Evolutionary conservation across 2,329 filamentous ascomycete species (phyloP).

Genomic region (Verticillium dahliae): DNA sequence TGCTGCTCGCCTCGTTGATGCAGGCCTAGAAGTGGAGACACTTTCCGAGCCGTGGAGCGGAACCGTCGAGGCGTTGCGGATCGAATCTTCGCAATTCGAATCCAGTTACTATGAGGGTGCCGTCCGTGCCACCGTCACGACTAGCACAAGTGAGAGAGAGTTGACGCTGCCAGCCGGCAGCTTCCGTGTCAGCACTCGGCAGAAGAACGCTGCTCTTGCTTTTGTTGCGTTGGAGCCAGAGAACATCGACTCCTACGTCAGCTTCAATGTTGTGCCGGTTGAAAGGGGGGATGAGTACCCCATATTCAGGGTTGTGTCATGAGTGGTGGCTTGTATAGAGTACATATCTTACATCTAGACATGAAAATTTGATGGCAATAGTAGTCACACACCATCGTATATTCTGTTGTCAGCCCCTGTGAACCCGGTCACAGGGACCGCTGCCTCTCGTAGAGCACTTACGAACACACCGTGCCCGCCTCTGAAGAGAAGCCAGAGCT

Average conservation of each 20-base stretch:
- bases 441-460: conserved; percentile 6
- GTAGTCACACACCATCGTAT: no score
- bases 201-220: conserved; percentile 18
- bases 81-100: conserved; percentile 11
- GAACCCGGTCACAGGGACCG: conserved; percentile 1
- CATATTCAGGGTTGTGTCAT: conserved; percentile 14
- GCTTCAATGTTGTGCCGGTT: conserved; percentile 18
- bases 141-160: conserved; percentile 8
- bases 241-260: conserved; percentile 18
- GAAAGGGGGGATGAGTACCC: conserved; percentile 19
- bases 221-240: conserved; percentile 21
- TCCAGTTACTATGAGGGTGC: conserved; percentile 16
- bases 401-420: no score
- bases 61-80: conserved; percentile 15
- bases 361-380: no score
- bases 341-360: no score
- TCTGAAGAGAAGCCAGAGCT: conserved; percentile 3
- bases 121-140: conserved; percentile 15
- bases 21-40: conserved; percentile 16
- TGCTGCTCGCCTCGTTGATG: conserved; percentile 14
- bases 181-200: conserved; percentile 17
- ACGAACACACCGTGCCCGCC: conserved; percentile 10
- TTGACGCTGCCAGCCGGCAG: conserved; percentile 18
- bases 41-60: conserved; percentile 14
- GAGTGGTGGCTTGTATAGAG: background rate